phyloP scores from a whole-genome alignment of 2,329 filamentous ascomycete species.

The Hypocreales sp. region DNA sequence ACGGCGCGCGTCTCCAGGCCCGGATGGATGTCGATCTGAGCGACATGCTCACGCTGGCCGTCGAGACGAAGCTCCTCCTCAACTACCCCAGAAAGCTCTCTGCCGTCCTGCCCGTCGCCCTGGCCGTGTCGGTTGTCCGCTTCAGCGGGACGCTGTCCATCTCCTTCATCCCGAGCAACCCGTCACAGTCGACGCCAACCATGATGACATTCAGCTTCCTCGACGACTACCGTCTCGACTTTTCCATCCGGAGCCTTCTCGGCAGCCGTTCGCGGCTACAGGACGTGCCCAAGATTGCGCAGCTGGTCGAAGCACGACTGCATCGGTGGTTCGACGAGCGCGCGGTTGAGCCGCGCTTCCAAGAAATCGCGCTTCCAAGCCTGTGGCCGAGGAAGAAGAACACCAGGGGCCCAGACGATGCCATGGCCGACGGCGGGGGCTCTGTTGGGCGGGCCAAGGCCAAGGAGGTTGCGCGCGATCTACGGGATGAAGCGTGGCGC shows the following conservation, averaged over 20 bases:
- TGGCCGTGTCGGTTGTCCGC: constrained; percentile 80
- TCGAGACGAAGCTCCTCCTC: constrained; percentile 85
- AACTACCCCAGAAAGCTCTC: constrained; percentile 89
- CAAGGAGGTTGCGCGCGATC: constrained; percentile 33
- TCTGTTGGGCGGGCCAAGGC: constrained; percentile 38
- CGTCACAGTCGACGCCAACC: constrained; percentile 55
- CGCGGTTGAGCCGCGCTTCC: constrained; percentile 72
- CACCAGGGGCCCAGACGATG: constrained; percentile 56
- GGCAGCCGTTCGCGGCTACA: constrained; percentile 68
- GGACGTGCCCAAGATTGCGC: constrained; percentile 78
- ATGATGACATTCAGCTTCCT: constrained; percentile 92
- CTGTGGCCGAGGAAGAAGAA: constrained; percentile 78
- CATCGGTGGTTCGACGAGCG: constrained; percentile 83
- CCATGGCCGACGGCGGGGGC: constrained; percentile 26
- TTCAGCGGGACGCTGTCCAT: constrained; percentile 93
- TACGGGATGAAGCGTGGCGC: constrained; percentile 31
- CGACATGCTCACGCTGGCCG: constrained; percentile 85
- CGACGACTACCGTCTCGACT: constrained; percentile 73
- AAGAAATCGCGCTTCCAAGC: constrained; percentile 70
- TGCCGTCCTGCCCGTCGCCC: constrained; percentile 78
- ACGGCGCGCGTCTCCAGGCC: constrained; percentile 71
- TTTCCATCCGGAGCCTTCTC: constrained; percentile 65
- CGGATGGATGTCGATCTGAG: constrained; percentile 94
- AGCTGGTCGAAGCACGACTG: constrained; percentile 63
- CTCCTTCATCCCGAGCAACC: constrained; percentile 72